Evolutionary conservation across 2,329 filamentous ascomycete species (phyloP), one percentile per base, ranked within the genome.

Genomic region (Knoxdaviesia capensis): DNA sequence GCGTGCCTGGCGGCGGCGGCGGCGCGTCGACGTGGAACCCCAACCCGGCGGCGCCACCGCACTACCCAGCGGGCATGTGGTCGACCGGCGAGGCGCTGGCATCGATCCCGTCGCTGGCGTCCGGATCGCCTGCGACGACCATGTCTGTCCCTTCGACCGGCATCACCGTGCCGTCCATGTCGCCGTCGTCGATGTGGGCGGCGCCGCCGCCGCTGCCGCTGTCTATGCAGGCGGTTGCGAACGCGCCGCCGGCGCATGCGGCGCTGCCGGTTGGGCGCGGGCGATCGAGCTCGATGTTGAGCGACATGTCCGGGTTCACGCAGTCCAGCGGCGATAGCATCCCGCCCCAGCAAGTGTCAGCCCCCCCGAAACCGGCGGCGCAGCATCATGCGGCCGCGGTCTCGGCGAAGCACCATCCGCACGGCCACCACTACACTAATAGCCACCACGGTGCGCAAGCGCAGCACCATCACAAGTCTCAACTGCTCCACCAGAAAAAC

Each of bases 281-380:
- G 28, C 68, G 74, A 40, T 77, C 73, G 31, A 77, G 71, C 7
- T 77, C 71, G 44, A 79, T 79, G 74, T 66, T 79, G 3, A 77
- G 73, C 51, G 69, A 77, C 50, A 61, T 78, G 3, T 77, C 72
- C n/a, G 73, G 74, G 20, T 76, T 78, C 50, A 79, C 74, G 6
- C 71, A 77, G 56, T 72, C 67, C 10, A 75, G 68, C 49, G 63
- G 62, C 39, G 70, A 68, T 38, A 69, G 69, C 28, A 20, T 20
- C 20, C 20, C 20, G 20, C 20, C 20, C 20, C 20, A 20, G 20
- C 20, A 20, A 20, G 20, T 2, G 61, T 64, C 46, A 41, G 46
- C 45, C 38, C 39, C 39, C 43, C 43, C 45, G 43, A 46, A 43
- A 49, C 43, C 43, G 48, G 48, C 20, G 41, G 50, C 41, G 40